phyloP scores from a whole-genome alignment of 129 eudicot genomes.

The Tanacetum coccineum region DNA sequence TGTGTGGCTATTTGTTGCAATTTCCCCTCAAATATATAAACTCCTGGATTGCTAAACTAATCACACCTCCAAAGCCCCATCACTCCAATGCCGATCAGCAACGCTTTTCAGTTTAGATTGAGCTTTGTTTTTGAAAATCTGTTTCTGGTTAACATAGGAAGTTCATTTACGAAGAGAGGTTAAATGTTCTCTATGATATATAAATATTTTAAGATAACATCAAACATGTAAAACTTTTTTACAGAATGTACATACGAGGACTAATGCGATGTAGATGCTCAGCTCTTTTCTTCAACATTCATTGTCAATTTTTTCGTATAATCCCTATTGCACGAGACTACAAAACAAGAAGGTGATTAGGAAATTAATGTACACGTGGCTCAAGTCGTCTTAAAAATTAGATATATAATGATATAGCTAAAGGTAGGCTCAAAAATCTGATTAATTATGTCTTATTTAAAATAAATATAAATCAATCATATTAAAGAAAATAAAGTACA shows the following conservation, averaged over 20 bases:
- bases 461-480: background rate
- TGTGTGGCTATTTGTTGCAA: background rate
- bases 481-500: background rate
- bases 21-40: conserved; percentile 9
- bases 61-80: conserved; percentile 90
- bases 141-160: conserved; percentile 20
- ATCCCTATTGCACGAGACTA: conserved; percentile 98
- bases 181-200: background rate
- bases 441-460: background rate
- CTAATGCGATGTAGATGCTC: conserved; percentile 80
- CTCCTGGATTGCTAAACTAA: background rate
- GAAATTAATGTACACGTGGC: background rate
- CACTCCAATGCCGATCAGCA: conserved; percentile 98
- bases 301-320: conserved; percentile 86
- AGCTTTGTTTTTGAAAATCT: conserved; percentile 83
- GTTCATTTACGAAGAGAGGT: conserved; percentile 1
- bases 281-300: conserved; percentile 87
- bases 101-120: conserved; percentile 78
- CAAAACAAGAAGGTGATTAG: conserved; percentile 22
- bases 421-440: background rate
- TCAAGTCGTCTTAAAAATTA: too few species aligned
- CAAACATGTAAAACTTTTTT: background rate
- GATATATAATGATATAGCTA: background rate
- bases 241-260: conserved; percentile 49
- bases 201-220: background rate